Conservation (phyloP, 257 asterid species). For the Datura wrightii region DNA sequence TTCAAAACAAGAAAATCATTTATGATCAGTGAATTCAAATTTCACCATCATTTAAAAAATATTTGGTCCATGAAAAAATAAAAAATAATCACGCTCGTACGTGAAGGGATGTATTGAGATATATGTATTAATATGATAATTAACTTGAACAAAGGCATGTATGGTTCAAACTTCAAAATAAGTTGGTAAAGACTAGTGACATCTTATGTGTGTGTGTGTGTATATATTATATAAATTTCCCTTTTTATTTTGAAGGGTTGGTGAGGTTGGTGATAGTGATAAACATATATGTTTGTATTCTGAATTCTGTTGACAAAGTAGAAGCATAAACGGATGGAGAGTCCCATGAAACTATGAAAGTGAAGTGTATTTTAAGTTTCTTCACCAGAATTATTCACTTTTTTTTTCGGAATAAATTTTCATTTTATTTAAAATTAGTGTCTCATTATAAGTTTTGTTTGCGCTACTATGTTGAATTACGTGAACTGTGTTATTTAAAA, state of each 20-base stretch:
- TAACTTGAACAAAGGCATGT: neutral
- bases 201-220: neutral
- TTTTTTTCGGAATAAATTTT: too few species aligned
- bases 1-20: neutral
- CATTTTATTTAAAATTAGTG: neutral
- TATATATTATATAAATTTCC: neutral
- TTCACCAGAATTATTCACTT: neutral
- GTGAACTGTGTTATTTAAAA: too few species aligned
- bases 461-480: too few species aligned
- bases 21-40: neutral
- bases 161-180: neutral
- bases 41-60: neutral
- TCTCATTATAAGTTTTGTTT: neutral
- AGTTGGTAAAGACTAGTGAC: slow-evolving; percentile 17
- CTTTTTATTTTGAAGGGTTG: slow-evolving; percentile 1
- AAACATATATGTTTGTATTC: neutral
- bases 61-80: neutral
- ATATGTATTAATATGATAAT: too few species aligned
- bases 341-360: neutral
- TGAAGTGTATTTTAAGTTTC: neutral
- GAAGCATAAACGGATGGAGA: neutral
- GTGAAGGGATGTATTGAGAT: neutral
- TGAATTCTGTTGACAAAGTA: neutral
- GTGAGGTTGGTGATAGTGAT: slow-evolving; percentile 14
- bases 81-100: neutral